Percentiles rank a stretch among this genome's conserved stretches.
Evolutionary conservation across 2,329 filamentous ascomycete genomes (phyloP).

Genomic region (Paraconiothyrium sp.): DNA sequence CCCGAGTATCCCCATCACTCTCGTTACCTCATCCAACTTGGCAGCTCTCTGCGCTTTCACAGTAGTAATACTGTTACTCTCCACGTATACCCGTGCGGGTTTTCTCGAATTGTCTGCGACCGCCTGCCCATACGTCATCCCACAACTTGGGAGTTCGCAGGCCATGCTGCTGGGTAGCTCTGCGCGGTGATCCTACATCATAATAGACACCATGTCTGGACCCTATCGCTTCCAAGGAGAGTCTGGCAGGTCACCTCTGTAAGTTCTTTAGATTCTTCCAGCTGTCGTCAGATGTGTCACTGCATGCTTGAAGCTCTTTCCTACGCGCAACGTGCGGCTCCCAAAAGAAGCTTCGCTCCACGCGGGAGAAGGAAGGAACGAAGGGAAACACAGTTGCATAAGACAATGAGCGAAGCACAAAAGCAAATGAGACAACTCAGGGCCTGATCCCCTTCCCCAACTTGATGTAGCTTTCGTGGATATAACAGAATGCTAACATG

Average conservation of each 20-base stretch:
- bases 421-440: background rate
- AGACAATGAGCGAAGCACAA: background rate
- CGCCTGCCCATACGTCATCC: background rate
- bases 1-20: constrained; percentile 9
- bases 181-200: constrained; percentile 14
- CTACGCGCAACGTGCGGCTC: background rate
- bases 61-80: background rate
- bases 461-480: background rate
- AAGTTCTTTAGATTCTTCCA: constrained; percentile 23
- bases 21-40: constrained; percentile 8
- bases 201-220: constrained; percentile 46
- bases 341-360: background rate
- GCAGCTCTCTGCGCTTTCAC: background rate
- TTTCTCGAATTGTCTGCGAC: background rate
- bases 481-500: constrained; percentile 1
- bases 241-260: constrained; percentile 51
- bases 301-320: background rate
- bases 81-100: background rate
- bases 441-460: background rate
- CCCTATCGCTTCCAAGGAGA: constrained; percentile 52
- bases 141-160: constrained; percentile 1
- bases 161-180: constrained; percentile 19
- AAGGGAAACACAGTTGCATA: background rate
- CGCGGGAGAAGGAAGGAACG: background rate
- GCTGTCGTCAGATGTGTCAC: background rate